Conservation (phyloP, 2,329 filamentous ascomycete genomes). For the Fusarium torreyae region DNA sequence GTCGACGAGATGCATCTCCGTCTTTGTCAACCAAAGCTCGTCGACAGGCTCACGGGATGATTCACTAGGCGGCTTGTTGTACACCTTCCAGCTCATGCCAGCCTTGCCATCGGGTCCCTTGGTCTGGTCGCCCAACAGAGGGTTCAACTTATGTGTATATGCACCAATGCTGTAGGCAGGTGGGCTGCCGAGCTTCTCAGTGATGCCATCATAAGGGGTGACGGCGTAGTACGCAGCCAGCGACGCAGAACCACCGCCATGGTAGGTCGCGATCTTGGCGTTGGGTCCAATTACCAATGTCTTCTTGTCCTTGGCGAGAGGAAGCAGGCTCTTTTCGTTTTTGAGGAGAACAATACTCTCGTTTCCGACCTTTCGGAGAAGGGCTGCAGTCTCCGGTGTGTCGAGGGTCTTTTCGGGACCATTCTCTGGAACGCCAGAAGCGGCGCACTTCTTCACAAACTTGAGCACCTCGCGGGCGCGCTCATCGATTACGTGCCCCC, state of each 20-base stretch:
- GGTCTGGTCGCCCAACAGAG: slow-evolving; percentile 68
- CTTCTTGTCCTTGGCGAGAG: slow-evolving; percentile 74
- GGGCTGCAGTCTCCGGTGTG: slow-evolving; percentile 72
- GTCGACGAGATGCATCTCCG: slow-evolving; percentile 66
- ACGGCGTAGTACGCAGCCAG: slow-evolving; percentile 76
- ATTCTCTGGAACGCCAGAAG: slow-evolving; percentile 68
- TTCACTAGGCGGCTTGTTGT: slow-evolving; percentile 69
- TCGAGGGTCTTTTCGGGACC: slow-evolving; percentile 69
- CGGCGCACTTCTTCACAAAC: slow-evolving; percentile 71
- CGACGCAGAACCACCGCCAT: slow-evolving; percentile 77
- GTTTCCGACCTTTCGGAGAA: slow-evolving; percentile 76
- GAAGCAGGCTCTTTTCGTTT: slow-evolving; percentile 76
- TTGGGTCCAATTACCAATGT: slow-evolving; percentile 72
- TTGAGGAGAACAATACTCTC: slow-evolving; percentile 82
- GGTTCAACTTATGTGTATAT: slow-evolving; percentile 76
- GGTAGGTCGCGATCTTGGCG: slow-evolving; percentile 69
- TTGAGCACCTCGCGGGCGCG: slow-evolving; percentile 71
- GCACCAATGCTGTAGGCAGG: slow-evolving; percentile 72
- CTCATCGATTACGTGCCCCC: slow-evolving; percentile 68
- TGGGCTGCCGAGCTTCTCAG: slow-evolving; percentile 61
- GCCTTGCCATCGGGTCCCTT: slow-evolving; percentile 66
- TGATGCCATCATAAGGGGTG: slow-evolving; percentile 80
- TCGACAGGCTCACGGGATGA: slow-evolving; percentile 66
- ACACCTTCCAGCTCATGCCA: slow-evolving; percentile 75
- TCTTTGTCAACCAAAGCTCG: slow-evolving; percentile 63